Evolutionary conservation across 768 basidiomycete genomes (phyloP).

Genomic region (Kondoa subrosea): DNA sequence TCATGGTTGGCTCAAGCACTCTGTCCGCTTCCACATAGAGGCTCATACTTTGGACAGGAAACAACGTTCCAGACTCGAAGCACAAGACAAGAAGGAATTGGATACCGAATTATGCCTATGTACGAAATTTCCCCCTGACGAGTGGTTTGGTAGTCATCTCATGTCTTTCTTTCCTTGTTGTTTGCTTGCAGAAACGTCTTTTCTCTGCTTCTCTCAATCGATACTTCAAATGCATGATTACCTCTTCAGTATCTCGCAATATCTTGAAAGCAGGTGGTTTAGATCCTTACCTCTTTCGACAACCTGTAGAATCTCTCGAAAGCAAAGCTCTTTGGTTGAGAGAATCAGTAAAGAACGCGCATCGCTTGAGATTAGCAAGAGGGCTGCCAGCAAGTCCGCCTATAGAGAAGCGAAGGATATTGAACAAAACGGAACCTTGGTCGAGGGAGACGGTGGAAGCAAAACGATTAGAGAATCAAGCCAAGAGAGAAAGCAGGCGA

Average conservation of each 20-base stretch:
- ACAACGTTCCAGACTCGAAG: background rate
- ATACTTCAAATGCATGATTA: background rate
- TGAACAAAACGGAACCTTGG: background rate
- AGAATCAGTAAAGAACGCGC: background rate
- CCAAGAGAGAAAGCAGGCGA: background rate
- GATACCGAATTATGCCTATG: background rate
- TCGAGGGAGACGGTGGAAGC: background rate
- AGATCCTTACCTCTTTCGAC: background rate
- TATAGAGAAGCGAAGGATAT: background rate
- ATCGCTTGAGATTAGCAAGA: background rate
- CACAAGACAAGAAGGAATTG: background rate
- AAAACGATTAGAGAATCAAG: background rate
- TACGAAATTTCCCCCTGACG: background rate
- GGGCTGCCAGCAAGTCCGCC: background rate
- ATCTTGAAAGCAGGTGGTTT: background rate
- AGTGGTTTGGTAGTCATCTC: background rate
- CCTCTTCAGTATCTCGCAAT: background rate
- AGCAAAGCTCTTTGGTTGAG: background rate
- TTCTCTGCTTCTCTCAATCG: constrained; percentile 3
- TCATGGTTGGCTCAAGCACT: background rate
- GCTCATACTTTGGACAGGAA: background rate
- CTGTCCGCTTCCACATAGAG: background rate
- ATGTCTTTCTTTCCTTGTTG: background rate
- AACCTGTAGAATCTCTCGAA: background rate
- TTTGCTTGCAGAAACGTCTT: background rate